Conservation (phyloP, 2,329 filamentous ascomycete genomes). For the Daldinia sp. region DNA sequence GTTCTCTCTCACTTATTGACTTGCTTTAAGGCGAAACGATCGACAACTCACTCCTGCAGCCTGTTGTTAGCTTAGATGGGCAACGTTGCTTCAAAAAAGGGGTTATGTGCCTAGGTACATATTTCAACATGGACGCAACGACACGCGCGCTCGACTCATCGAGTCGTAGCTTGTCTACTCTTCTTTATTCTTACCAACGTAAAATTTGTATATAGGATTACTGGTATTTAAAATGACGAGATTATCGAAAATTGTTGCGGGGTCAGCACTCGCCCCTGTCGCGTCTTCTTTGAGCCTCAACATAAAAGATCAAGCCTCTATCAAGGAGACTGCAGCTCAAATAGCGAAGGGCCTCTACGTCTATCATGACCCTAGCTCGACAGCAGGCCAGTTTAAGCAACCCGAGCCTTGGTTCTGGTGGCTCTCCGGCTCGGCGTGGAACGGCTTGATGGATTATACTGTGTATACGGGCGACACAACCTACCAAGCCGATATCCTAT, state of each 20-base stretch:
- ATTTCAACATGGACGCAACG: slow-evolving; percentile 25
- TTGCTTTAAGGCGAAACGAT: slow-evolving; percentile 32
- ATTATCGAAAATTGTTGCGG: slow-evolving; percentile 30
- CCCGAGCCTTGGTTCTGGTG: slow-evolving; percentile 54
- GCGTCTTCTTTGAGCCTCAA: slow-evolving; percentile 45
- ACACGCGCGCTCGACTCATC: background rate
- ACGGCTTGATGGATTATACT: slow-evolving; percentile 48
- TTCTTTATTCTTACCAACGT: slow-evolving; percentile 12
- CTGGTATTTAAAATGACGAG: slow-evolving; percentile 40
- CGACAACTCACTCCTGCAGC: slow-evolving; percentile 21
- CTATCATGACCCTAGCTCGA: slow-evolving; percentile 50
- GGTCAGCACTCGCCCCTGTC: slow-evolving; percentile 35
- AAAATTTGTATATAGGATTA: slow-evolving; percentile 7
- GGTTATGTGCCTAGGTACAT: slow-evolving; percentile 4
- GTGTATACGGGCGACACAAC: slow-evolving; percentile 46
- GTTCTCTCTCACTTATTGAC: slow-evolving; percentile 9
- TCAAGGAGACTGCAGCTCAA: slow-evolving; percentile 45
- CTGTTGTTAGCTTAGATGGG: slow-evolving; percentile 17
- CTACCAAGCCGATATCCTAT: slow-evolving; percentile 44
- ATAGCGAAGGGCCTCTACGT: slow-evolving; percentile 50
- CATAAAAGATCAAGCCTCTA: slow-evolving; percentile 42
- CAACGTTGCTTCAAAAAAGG: slow-evolving; percentile 37
- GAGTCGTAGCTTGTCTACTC: slow-evolving; percentile 1
- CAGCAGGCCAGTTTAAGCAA: slow-evolving; percentile 52
- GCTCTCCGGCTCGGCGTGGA: slow-evolving; percentile 52